phyloP scores from a whole-genome alignment of 768 basidiomycete species.

The Mycena epipterygia region DNA sequence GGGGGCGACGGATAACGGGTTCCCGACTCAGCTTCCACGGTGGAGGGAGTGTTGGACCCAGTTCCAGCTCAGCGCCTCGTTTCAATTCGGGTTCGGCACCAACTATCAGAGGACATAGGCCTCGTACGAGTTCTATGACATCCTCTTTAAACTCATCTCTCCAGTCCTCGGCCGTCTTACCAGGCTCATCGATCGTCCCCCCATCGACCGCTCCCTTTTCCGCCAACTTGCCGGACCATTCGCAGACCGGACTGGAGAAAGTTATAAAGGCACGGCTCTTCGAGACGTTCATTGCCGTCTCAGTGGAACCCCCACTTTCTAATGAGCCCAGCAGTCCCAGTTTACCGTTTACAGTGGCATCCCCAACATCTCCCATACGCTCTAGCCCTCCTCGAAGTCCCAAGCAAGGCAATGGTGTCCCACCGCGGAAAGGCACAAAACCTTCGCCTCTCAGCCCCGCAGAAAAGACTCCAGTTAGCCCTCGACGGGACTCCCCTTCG shows the following conservation, averaged over 20 bases:
- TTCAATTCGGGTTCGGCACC: constrained; percentile 40
- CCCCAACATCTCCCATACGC: constrained; percentile 25
- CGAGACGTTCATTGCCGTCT: constrained; percentile 80
- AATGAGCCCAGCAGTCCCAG: constrained; percentile 15
- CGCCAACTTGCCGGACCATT: constrained; percentile 66
- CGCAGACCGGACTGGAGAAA: constrained; percentile 78
- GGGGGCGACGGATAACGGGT: constrained; percentile 59
- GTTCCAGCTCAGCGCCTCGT: constrained; percentile 27
- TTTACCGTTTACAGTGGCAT: constrained; percentile 13
- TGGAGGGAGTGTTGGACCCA: constrained; percentile 29
- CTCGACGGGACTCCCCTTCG: constrained; percentile 41
- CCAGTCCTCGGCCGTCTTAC: constrained; percentile 34
- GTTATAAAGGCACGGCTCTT: constrained; percentile 80
- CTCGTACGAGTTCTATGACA: constrained; percentile 66
- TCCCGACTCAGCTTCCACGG: constrained; percentile 59
- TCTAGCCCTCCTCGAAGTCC: constrained; percentile 36
- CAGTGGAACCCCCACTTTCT: constrained; percentile 48
- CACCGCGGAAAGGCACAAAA: constrained; percentile 35
- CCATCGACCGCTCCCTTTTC: constrained; percentile 40
- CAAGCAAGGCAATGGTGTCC: constrained; percentile 34
- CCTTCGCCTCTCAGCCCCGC: constrained; percentile 39
- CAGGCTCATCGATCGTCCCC: constrained; percentile 31
- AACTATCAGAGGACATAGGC: constrained; percentile 54
- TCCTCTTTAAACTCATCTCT: constrained; percentile 57
- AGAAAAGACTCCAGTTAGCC: constrained; percentile 35